phyloP scores from a whole-genome alignment of 2,329 filamentous ascomycete species.

The Colletotrichum liaoningense region DNA sequence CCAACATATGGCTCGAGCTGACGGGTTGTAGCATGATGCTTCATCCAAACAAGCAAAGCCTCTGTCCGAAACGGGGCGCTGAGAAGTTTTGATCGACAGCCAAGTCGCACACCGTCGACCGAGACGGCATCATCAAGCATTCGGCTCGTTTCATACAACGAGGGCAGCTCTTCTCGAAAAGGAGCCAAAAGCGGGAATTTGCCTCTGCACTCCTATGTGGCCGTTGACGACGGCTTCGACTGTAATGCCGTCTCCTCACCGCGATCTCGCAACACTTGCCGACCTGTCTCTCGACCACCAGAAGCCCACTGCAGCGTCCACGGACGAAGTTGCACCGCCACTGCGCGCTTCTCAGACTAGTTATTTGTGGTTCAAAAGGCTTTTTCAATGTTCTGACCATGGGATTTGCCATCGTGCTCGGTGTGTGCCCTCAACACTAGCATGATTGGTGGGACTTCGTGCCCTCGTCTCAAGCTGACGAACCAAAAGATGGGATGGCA shows the following conservation, averaged over 20 bases:
- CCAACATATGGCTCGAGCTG: slow-evolving; percentile 4
- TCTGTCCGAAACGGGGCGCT: neutral
- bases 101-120: slow-evolving; percentile 5
- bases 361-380: neutral
- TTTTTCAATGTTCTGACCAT: slow-evolving; percentile 6
- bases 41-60: slow-evolving; percentile 21
- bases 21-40: slow-evolving; percentile 14
- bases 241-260: neutral
- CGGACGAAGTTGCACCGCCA: slow-evolving; percentile 2
- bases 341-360: neutral
- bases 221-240: neutral
- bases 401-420: neutral
- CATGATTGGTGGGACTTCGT: slow-evolving; percentile 24
- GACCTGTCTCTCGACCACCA: slow-evolving; percentile 2
- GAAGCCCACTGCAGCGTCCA: neutral
- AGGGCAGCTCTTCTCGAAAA: neutral
- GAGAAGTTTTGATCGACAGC: neutral
- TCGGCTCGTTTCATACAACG: neutral
- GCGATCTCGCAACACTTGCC: slow-evolving; percentile 12
- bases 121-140: slow-evolving; percentile 2
- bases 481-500: slow-evolving; percentile 6
- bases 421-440: neutral
- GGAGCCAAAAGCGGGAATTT: neutral
- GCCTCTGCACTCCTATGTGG: neutral
- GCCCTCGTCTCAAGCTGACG: slow-evolving; percentile 8